Percentiles rank a stretch among this genome's conserved stretches.
Evolutionary conservation across 2,329 filamentous ascomycete genomes (phyloP).

Genomic region (Talaromyces verruculosus): DNA sequence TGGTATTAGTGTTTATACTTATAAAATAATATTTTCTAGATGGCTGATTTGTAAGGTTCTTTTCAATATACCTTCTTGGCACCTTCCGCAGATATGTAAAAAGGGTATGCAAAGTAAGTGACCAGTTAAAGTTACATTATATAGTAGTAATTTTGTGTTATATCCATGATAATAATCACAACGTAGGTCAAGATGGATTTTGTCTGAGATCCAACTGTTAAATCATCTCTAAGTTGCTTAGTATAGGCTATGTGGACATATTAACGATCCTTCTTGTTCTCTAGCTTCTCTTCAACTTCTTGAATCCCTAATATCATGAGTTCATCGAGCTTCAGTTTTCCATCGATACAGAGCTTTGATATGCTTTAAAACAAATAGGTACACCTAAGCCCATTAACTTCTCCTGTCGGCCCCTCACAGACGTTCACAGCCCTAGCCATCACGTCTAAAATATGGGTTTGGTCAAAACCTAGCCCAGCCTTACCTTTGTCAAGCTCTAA

Average conservation of each 20-base stretch:
- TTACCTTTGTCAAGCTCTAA: too few species aligned
- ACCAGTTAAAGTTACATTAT: neutral
- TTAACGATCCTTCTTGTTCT: too few species aligned
- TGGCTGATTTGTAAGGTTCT: neutral
- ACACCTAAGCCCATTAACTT: neutral
- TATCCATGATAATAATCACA: too few species aligned
- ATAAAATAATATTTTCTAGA: neutral
- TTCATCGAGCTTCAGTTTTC: too few species aligned
- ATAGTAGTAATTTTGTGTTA: neutral
- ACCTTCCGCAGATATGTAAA: neutral
- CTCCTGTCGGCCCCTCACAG: neutral
- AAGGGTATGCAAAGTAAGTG: neutral
- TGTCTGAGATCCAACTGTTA: neutral
- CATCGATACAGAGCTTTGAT: too few species aligned
- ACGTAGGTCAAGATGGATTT: neutral
- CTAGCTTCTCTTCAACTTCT: too few species aligned
- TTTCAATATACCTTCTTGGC: neutral
- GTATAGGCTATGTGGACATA: too few species aligned
- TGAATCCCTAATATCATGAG: too few species aligned
- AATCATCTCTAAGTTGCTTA: neutral
- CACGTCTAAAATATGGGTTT: too few species aligned
- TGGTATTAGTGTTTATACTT: neutral
- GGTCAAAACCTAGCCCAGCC: too few species aligned
- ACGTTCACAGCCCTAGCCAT: too few species aligned
- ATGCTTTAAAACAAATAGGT: too few species aligned